Percentiles rank a stretch among this genome's conserved stretches.
These are phyloP conservation scores for Apophysomyces sp. DNA, from an alignment of 371 early-diverging fungal genomes.

Conservation along the genomic window DNA sequence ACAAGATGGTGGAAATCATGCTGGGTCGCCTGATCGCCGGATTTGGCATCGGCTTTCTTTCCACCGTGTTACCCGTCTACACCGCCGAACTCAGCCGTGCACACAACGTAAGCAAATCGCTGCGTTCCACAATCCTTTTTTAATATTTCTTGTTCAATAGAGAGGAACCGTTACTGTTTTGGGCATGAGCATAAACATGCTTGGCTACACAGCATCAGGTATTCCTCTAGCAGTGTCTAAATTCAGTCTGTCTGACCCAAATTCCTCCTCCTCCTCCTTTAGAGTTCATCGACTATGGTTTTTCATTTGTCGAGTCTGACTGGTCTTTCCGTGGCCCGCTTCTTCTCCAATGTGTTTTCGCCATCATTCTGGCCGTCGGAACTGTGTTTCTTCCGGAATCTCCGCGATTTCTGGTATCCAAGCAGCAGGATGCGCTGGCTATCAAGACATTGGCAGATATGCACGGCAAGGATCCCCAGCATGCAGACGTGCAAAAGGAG, in stretches of 20 bases:
- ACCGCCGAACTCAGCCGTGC: slow-evolving; percentile 50
- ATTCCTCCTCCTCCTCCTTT: background rate
- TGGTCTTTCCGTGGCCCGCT: slow-evolving; percentile 49
- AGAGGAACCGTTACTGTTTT: slow-evolving; percentile 36
- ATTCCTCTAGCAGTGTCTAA: no score
- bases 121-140: background rate
- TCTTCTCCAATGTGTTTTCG: slow-evolving; percentile 42
- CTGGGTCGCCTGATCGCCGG: slow-evolving; percentile 49
- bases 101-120: slow-evolving; percentile 28
- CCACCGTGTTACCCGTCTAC: slow-evolving; percentile 49
- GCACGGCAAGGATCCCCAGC: slow-evolving; percentile 52
- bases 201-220: slow-evolving; percentile 37
- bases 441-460: slow-evolving; percentile 68
- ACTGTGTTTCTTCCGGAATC: slow-evolving; percentile 50
- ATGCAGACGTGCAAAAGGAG: slow-evolving; percentile 64
- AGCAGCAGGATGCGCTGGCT: slow-evolving; percentile 52
- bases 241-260: no score
- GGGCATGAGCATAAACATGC: slow-evolving; percentile 42
- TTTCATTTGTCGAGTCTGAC: slow-evolving; percentile 19
- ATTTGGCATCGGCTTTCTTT: slow-evolving; percentile 49
- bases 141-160: slow-evolving; percentile 7
- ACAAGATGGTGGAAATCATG: slow-evolving; percentile 24
- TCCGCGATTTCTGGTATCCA: slow-evolving; percentile 49
- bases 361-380: slow-evolving; percentile 37
- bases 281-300: slow-evolving; percentile 46